Base-by-base conservation (phyloP, 805 yeast genomes). In the Kodamaea restingae region DNA sequence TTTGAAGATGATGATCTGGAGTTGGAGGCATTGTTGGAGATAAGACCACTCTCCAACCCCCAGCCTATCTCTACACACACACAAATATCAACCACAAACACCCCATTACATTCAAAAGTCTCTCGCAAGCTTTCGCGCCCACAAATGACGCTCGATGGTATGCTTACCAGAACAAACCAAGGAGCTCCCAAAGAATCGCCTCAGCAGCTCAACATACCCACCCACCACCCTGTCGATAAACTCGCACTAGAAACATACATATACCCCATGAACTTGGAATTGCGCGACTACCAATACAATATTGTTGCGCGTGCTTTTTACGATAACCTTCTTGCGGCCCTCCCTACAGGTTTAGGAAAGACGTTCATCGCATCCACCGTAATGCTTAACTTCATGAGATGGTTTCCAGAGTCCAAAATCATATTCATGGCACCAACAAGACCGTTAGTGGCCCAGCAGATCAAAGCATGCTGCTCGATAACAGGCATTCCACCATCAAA, bases 261-360 rank as follows among this genome's bases (percentile, higher is more conserved):
- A 0, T 93, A 95, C 56, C 98, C 99, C 0, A 79, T 88, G 1
- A 91, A 93, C 52, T 76, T 77, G 46, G 84, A 85, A 44, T 70
- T 83, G 0, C 76, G 99, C 55, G 95, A 88, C 44, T 93, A 95
- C 56, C 99, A 93, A 62, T 80, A 71, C 54, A 81, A 81, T 47
- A 88, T 93, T 40, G 87, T 88, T 2, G 67, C 70, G 33, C 75
- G 78, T 41, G 81, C 96, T 0, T 65, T 93, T 26, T 79, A 75
- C 51, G 70, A 80, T 45, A 93, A 93, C 54, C 57, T 83, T 3
- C 65, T 93, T 17, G 91, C 95, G 55, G 95, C 97, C 0, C 75
- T 93, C 11, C 99, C 99, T 1, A 93, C 99, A 0, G 99, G 99
- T 48, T 70, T 90, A 58, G 99, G 99, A 28, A 93, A 93, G 63